Conservation (phyloP, 2,329 filamentous ascomycete genomes). For the Fusarium keratoplasticum region DNA sequence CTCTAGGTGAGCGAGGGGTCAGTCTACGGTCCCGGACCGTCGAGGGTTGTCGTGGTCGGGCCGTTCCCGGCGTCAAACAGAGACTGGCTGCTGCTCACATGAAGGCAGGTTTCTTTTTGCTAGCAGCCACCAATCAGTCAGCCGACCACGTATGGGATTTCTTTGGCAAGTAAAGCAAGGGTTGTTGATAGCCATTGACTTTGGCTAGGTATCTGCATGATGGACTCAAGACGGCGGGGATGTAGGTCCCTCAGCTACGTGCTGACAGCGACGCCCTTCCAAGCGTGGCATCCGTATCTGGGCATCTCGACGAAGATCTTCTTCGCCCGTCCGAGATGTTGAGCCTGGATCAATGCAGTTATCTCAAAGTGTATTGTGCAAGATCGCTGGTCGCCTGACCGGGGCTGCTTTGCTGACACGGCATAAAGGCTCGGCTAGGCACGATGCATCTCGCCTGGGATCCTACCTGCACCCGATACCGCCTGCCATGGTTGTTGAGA, state of each 20-base stretch:
- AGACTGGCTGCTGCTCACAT: not conserved
- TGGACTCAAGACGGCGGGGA: not conserved
- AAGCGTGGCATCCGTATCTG: not conserved
- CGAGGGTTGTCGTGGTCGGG: not conserved
- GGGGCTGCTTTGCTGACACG: conserved; percentile 15
- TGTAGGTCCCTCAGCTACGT: conserved; percentile 14
- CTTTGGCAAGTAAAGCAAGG: not conserved
- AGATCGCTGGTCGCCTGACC: conserved; percentile 29
- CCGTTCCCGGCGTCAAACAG: not conserved
- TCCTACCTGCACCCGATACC: not conserved
- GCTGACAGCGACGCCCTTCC: conserved; percentile 19
- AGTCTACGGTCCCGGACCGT: not conserved
- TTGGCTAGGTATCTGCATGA: not conserved
- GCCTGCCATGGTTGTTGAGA: not conserved
- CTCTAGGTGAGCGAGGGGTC: not conserved
- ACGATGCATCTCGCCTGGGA: not conserved
- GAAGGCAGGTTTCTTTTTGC: not conserved
- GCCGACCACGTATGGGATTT: conserved; percentile 10
- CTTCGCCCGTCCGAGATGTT: conserved; percentile 2
- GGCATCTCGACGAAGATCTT: not conserved
- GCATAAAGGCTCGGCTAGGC: conserved; percentile 1
- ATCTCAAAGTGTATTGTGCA: conserved; percentile 8
- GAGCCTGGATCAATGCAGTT: conserved; percentile 4
- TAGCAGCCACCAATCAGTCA: not conserved
- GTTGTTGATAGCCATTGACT: conserved; percentile 1